phyloP scores from a whole-genome alignment of 2,329 filamentous ascomycete species.

The Didymella arachidicola region DNA sequence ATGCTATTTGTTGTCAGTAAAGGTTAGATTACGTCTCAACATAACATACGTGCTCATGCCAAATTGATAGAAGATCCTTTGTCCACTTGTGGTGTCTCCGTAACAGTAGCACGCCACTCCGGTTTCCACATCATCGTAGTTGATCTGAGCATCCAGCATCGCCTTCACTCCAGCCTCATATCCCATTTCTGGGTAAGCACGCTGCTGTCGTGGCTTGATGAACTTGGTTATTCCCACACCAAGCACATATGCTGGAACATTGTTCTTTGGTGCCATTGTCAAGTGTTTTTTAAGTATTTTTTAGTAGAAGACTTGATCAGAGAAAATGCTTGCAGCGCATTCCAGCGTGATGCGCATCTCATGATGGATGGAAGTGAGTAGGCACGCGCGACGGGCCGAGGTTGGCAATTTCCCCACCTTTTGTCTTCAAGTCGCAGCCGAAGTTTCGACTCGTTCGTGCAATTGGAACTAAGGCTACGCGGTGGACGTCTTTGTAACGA shows the following conservation, averaged over 20 bases:
- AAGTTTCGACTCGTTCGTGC: constrained; percentile 10
- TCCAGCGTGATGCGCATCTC: background rate
- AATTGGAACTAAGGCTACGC: background rate
- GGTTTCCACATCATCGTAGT: constrained; percentile 93
- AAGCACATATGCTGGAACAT: constrained; percentile 75
- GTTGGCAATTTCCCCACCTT: constrained; percentile 19
- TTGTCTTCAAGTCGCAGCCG: constrained; percentile 1
- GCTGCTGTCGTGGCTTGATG: constrained; percentile 91
- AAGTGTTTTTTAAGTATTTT: background rate
- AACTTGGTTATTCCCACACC: constrained; percentile 99
- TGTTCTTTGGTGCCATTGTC: constrained; percentile 39
- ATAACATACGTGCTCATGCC: constrained; percentile 73
- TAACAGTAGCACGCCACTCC: constrained; percentile 96
- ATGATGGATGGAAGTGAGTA: constrained; percentile 5
- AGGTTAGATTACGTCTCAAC: background rate
- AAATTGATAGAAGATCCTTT: constrained; percentile 97
- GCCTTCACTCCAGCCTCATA: constrained; percentile 92
- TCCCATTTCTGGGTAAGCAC: constrained; percentile 91
- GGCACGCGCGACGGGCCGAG: constrained; percentile 15
- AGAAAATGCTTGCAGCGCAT: background rate
- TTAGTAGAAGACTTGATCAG: background rate
- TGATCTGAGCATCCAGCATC: constrained; percentile 82
- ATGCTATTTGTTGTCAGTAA: constrained; percentile 61
- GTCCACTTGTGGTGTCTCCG: constrained; percentile 91
- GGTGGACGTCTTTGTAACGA: background rate